These are phyloP conservation scores for Stephanodiscus triporus DNA, from an alignment of 108 stramenopile genomes.

Conservation along the genomic window DNA sequence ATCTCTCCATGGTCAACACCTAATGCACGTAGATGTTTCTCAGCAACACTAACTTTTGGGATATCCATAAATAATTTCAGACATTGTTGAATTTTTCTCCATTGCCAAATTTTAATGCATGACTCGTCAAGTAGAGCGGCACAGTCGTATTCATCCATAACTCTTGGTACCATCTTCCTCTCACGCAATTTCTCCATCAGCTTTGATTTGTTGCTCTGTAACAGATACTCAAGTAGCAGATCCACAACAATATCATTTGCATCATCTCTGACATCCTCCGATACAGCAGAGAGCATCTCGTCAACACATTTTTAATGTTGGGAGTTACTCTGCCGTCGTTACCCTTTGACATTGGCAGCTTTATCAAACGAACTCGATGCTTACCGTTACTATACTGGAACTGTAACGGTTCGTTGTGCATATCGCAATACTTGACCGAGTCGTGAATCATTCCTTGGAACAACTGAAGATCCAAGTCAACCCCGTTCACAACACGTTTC, in stretches of 20 bases:
- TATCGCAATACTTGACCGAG: no score
- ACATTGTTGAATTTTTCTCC: no score
- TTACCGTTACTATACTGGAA: no score
- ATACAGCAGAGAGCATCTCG: background rate
- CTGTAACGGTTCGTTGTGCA: no score
- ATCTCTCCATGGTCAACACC: constrained; percentile 1
- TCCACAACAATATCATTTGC: constrained; percentile 2
- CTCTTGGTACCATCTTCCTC: background rate
- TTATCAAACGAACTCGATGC: no score
- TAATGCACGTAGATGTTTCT: background rate
- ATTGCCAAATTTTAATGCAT: no score
- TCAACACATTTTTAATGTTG: background rate
- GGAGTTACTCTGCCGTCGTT: no score
- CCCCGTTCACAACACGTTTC: no score
- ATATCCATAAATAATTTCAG: background rate
- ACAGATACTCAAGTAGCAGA: constrained; percentile 7
- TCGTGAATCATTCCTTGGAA: no score
- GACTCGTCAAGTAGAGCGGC: background rate
- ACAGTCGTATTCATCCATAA: constrained; percentile 13
- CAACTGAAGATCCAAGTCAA: no score
- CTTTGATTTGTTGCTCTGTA: constrained; percentile 1
- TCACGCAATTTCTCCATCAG: constrained; percentile 6
- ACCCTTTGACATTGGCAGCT: no score
- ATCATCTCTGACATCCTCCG: constrained; percentile 5
- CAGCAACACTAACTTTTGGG: background rate